Evolutionary conservation across 75 land plant species (phyloP), one percentile per base, ranked within the genome.

Genomic region (Picea sitchensis): DNA sequence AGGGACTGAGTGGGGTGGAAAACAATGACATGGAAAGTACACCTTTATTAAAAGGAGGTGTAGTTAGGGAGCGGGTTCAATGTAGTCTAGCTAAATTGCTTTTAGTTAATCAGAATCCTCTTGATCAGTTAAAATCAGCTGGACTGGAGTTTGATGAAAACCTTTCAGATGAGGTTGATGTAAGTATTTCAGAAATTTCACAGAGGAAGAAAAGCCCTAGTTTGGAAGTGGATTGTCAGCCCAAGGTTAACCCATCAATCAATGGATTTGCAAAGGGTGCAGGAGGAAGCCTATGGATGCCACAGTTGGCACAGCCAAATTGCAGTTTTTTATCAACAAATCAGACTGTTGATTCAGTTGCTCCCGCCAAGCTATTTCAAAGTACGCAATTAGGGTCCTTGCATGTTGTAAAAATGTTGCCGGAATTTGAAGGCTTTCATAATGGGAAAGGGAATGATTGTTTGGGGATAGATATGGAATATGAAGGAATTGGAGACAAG

Each of bases 11-110:
- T 44, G 75, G 75, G 23, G 44, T 73, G 51, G 75, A 47, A 21
- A 73, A 7, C 34, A n/a, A n/a, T n/a, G 51, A 20, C 11, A 47
- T 41, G 21, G 18, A 20, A 73, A 44, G 56, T n/a, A 73, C 56
- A 21, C 75, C 75, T 73, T 73, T 9, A 73, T 2, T 73, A 54
- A 73, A 73, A 73, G 41, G 57, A 73, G 38, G 32, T 65, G 68
- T 31, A 17, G 13, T 65, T 65, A 65, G 36, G 32, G 68, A 65
- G 2, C 1, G 32, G 68, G 68, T 5, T 31, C 68, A 31, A 36
- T 32, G 38, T 65, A 36, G 68, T 65, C 32, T 32, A 65, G 32
- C 5, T 65, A 14, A 65, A 34, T 31, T 34, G 2, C 34, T 65
- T 65, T 32, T 17, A 65, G 68, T 65, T 14, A 65, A 65, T 65